Conservation (phyloP, 345 rosid genomes). For the Gossypium australe region DNA sequence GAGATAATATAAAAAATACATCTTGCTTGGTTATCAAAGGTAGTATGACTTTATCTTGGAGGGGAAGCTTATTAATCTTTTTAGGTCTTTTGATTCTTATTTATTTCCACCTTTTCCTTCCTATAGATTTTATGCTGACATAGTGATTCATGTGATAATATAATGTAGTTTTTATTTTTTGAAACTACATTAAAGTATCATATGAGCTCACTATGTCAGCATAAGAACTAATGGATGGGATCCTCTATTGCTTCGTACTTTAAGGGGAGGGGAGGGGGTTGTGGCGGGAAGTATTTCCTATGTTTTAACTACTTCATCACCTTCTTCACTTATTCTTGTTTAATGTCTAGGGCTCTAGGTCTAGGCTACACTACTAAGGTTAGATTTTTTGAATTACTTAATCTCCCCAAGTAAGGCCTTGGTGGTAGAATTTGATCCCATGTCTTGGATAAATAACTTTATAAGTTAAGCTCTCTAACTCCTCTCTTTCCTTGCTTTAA, state of each 20-base stretch:
- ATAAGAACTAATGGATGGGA: neutral
- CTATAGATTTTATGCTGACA: neutral
- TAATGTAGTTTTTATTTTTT: neutral
- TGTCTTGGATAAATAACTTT: neutral
- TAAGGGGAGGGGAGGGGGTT: neutral
- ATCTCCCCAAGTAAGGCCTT: neutral
- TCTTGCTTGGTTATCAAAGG: neutral
- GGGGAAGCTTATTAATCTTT: neutral
- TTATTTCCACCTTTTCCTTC: neutral
- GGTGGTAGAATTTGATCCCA: neutral
- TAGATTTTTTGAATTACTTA: neutral
- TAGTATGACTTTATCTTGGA: neutral
- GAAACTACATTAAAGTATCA: neutral
- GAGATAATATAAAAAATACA: neutral
- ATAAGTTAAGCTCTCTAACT: neutral
- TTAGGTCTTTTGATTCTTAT: neutral
- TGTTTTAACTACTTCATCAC: neutral
- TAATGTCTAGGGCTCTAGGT: neutral
- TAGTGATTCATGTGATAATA: neutral
- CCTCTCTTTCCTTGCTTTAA: neutral
- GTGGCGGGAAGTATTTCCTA: neutral
- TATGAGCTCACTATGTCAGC: neutral
- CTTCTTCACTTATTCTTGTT: neutral
- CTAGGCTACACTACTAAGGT: neutral
- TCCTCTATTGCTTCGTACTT: neutral